A percentile compares a stretch with the other conserved stretches of the same genome.
These are phyloP conservation scores for Pochonia chlamydosporia DNA, from an alignment of 2,329 filamentous ascomycete species.

Conservation along the genomic window DNA sequence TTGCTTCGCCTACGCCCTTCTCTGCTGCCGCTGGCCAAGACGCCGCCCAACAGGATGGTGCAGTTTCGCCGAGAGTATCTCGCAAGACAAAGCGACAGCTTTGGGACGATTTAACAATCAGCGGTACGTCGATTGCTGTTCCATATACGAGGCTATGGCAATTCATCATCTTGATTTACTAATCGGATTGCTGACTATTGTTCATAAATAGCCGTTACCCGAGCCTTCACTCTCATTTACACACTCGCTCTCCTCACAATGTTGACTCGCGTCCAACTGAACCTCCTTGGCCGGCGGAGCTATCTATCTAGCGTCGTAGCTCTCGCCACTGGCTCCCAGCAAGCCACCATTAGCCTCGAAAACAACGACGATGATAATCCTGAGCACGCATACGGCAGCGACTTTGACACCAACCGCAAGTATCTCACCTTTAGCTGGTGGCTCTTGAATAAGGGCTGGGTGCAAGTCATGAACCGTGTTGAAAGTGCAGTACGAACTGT, in stretches of 20 bases:
- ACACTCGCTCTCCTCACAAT: constrained; percentile 84
- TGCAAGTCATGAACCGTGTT: constrained; percentile 73
- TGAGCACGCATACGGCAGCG: constrained; percentile 79
- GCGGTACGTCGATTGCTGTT: constrained; percentile 54
- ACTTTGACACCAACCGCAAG: constrained; percentile 92
- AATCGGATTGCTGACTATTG: background rate
- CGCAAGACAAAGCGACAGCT: constrained; percentile 83
- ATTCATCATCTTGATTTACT: background rate
- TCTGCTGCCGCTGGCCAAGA: constrained; percentile 26
- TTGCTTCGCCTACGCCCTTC: constrained; percentile 50
- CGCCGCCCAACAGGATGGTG: constrained; percentile 35
- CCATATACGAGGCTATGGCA: background rate
- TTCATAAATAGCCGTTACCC: constrained; percentile 61
- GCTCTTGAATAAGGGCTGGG: constrained; percentile 87
- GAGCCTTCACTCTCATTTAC: constrained; percentile 88
- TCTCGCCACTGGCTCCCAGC: constrained; percentile 68
- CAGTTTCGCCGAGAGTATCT: constrained; percentile 37
- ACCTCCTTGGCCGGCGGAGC: constrained; percentile 89
- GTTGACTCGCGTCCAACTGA: constrained; percentile 91
- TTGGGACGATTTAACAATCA: constrained; percentile 97
- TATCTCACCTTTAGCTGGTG: constrained; percentile 98
- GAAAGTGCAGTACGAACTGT: constrained; percentile 81
- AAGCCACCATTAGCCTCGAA: constrained; percentile 80
- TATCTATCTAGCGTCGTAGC: constrained; percentile 95
- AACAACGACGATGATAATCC: constrained; percentile 86